Base-by-base conservation (phyloP, 768 basidiomycete genomes). In the Russula dissimulans region DNA sequence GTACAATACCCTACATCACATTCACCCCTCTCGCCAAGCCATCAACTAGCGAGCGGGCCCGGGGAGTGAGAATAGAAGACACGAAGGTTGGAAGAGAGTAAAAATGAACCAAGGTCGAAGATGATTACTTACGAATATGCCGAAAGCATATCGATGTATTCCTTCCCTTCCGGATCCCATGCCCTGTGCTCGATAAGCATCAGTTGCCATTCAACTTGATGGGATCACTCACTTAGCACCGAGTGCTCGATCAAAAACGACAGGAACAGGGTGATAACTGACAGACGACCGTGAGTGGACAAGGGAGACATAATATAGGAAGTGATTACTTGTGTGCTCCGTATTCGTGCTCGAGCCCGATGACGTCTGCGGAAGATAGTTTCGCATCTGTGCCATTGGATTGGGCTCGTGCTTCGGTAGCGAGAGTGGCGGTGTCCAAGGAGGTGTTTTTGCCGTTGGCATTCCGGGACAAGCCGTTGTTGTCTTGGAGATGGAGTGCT, bases 61-160 rank as follows among this genome's bases (percentile, higher is more conserved):
- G n/a, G 29, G 29, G 29, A 41, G 48, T 34, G 31, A 17, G 18
- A 17, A 57, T 32, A 15, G 34, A 9, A 36, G 34, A 18, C 18
- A 22, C 50, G 17, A 12, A 42, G 45, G 57, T 32, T 43, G 53
- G 56, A 50, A 61, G 18, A 56, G 54, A 47, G 31, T 22, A 18
- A 50, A 14, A 48, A 2, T 26, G 22, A 26, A 26, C 22, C 38
- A 17, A 67, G 50, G 29, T 44, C 45, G 32, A n/a, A 50, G 29
- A 45, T 10, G 47, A 59, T 60, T 17, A 77, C 87, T 76, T 71
- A 95, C 91, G 91, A 95, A 76, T 98, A 98, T 32, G 97, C 97
- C 47, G 91, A 91, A 18, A 99, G 79, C 91, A 97, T 97, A 69
- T 99, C 97, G 63, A 97, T 93, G 75, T 97, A 99, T 70, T 94